phyloP scores from a whole-genome alignment of 306 rosid species.

The Malus asiatica region DNA sequence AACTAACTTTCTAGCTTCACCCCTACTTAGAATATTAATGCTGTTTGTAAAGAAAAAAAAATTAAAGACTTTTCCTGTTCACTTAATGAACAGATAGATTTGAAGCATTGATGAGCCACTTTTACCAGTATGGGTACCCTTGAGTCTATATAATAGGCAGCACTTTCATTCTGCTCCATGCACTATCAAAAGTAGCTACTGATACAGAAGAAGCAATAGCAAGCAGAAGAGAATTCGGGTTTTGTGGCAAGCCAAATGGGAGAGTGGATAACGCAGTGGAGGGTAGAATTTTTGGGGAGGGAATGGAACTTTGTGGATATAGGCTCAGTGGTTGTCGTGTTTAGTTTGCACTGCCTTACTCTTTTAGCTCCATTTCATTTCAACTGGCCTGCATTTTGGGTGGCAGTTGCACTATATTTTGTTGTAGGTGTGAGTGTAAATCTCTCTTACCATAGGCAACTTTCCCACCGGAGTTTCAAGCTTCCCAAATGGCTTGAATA shows the following conservation, averaged over 20 bases:
- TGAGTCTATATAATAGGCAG: background rate
- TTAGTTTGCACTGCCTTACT: constrained; percentile 46
- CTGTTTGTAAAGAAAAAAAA: no score
- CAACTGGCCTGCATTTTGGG: constrained; percentile 64
- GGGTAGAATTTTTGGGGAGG: constrained; percentile 39
- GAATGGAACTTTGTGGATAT: constrained; percentile 64
- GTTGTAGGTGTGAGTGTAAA: constrained; percentile 71
- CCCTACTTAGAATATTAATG: no score
- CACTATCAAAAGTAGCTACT: background rate
- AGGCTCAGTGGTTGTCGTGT: constrained; percentile 46
- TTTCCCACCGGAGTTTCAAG: constrained; percentile 27
- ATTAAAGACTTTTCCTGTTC: no score
- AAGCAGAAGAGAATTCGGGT: background rate
- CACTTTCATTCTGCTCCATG: background rate
- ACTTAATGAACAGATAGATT: no score
- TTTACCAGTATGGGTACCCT: background rate
- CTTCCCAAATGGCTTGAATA: constrained; percentile 89
- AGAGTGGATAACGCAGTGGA: background rate
- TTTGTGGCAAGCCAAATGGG: background rate
- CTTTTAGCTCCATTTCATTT: constrained; percentile 68
- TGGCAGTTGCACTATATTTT: constrained; percentile 47
- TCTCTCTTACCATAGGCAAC: constrained; percentile 69
- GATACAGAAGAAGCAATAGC: background rate
- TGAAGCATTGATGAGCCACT: no score
- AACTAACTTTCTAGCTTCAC: no score